Conservation (phyloP, 305 asterid genomes). For the Ajuga reptans region DNA sequence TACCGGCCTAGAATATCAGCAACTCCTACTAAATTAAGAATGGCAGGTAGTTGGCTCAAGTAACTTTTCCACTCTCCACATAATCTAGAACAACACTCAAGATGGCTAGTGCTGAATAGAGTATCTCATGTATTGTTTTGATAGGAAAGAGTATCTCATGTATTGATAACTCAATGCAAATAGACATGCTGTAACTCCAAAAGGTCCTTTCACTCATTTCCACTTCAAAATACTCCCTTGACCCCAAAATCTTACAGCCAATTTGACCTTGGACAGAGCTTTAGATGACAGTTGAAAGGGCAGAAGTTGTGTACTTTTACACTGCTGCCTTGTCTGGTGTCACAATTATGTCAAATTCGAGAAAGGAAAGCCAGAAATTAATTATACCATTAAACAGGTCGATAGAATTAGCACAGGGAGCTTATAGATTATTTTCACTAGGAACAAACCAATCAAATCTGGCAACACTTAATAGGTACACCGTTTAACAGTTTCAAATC, state of each 20-base stretch:
- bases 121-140: background rate
- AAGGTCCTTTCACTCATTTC: background rate
- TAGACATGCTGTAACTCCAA: background rate
- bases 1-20: no score
- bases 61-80: background rate
- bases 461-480: background rate
- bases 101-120: background rate
- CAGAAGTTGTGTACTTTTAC: no score
- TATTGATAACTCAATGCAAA: background rate
- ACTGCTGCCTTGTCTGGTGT: background rate
- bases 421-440: background rate
- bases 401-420: no score
- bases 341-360: background rate
- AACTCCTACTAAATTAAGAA: background rate
- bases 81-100: background rate
- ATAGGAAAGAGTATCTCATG: background rate
- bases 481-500: background rate
- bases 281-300: background rate
- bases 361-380: background rate
- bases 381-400: no score
- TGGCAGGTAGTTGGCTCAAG: background rate
- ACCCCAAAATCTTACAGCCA: background rate
- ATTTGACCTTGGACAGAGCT: background rate
- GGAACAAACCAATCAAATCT: background rate
- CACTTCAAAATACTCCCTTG: background rate